Evolutionary conservation across 176 grass and related monocot genomes (phyloP), one percentile per base, ranked within the genome.

Genomic region (Typha latifolia): DNA sequence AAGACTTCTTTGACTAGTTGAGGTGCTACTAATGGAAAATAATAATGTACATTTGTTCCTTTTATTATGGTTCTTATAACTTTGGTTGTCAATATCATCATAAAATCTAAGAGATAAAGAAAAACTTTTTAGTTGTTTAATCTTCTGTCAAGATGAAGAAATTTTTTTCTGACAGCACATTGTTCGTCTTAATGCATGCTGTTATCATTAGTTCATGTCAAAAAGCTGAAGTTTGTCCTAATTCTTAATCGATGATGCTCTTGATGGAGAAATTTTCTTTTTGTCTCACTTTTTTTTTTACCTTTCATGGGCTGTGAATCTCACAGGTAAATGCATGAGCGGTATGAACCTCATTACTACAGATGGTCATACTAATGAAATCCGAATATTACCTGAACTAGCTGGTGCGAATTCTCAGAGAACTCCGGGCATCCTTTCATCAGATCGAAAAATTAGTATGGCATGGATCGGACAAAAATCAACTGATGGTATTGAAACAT

Each of bases 391-490:
- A 57, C 67, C 73, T 61, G 51, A 67, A 61, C 21, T 19, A 0
- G 18, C 61, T 48, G 32, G 67, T 11, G 10, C 27, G 14, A 76
- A 67, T 14, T 49, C 13, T 72, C 48, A 6, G 37, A 43, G 37
- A 43, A 43, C 37, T 43, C 37, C 9, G 37, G 9, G 37, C 37
- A 43, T 43, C 9, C 37, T 43, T 62, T 73, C 34, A 70, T 49
- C 66, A 84, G 81, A 77, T 63, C 66, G 24, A 48, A 70, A 66
- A 14, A 23, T 18, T 47, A 31, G 32, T 49, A 78, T 62, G 11
- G 14, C 64, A 73, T 79, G 59, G 57, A 76, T 73, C 20, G 61
- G 63, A 72, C 65, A 74, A 14, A 63, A 81, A 43, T 61, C 50
- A 64, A 77, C 32, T 67, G 26, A 18, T 63, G 22, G 20, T 62